phyloP scores from a whole-genome alignment of 164 flowering plant genomes.

The Echeveria elegans region DNA sequence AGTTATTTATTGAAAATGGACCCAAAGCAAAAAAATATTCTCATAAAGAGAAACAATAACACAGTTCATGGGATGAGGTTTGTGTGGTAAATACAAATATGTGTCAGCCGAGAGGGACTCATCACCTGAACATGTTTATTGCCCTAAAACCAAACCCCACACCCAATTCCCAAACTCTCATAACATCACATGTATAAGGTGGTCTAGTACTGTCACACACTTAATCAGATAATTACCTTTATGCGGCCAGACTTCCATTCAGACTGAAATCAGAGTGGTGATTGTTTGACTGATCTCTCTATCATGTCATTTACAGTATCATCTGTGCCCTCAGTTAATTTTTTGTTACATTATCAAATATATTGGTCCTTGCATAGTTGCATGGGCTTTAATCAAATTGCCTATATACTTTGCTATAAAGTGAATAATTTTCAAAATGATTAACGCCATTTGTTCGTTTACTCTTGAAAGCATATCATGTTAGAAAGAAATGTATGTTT shows the following conservation, averaged over 20 bases:
- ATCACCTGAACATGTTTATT: conserved; percentile 7
- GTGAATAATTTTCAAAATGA: too few species aligned
- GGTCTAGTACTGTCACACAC: conserved; percentile 1
- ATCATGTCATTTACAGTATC: too few species aligned
- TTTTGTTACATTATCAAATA: too few species aligned
- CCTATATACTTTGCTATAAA: too few species aligned
- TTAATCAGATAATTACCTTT: neutral
- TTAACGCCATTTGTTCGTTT: too few species aligned
- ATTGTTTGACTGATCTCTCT: too few species aligned
- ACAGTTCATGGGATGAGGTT: conserved; percentile 4
- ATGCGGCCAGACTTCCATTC: neutral
- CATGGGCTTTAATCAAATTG: too few species aligned
- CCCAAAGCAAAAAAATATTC: neutral
- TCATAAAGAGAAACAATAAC: neutral
- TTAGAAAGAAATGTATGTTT: too few species aligned
- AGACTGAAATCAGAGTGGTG: neutral
- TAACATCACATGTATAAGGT: neutral
- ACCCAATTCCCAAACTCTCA: neutral
- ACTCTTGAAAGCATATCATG: too few species aligned
- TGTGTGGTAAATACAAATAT: conserved; percentile 3
- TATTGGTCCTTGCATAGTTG: too few species aligned
- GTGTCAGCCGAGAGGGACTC: conserved; percentile 4
- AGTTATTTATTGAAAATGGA: neutral
- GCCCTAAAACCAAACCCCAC: conserved; percentile 4
- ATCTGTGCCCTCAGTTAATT: too few species aligned